These are phyloP conservation scores for Fusarium sambucinum DNA, from an alignment of 2,329 filamentous ascomycete genomes.

Conservation along the genomic window DNA sequence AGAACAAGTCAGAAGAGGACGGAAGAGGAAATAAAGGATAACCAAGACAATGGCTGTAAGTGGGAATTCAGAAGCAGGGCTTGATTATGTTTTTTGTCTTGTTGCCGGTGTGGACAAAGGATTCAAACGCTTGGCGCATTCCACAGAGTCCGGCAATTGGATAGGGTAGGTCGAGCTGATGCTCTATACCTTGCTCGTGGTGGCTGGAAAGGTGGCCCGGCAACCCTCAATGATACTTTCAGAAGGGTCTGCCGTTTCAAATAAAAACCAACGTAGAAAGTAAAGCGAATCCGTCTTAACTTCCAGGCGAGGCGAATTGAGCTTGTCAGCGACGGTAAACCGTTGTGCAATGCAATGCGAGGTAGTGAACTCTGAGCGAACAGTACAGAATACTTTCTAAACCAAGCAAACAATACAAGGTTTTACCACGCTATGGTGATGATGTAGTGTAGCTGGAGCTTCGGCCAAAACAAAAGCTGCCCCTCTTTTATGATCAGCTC, in stretches of 20 bases:
- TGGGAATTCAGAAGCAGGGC: constrained; percentile 3
- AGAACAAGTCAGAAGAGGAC: neutral
- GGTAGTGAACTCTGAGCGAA: neutral
- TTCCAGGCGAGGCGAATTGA: neutral
- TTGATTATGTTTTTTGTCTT: constrained; percentile 12
- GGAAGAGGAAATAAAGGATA: neutral
- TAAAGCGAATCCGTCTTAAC: constrained; percentile 1
- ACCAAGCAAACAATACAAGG: constrained; percentile 31
- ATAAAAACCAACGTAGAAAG: constrained; percentile 2
- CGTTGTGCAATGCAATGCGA: constrained; percentile 1
- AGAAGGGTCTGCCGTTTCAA: constrained; percentile 7
- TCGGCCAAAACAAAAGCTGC: constrained; percentile 32
- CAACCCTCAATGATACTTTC: constrained; percentile 8
- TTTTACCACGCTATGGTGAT: constrained; percentile 34
- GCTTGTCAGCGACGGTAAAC: neutral
- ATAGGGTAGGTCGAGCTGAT: constrained; percentile 13
- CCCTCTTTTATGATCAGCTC: constrained; percentile 43
- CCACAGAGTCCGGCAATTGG: constrained; percentile 41
- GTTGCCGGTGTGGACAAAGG: constrained; percentile 41
- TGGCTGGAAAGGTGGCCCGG: constrained; percentile 38
- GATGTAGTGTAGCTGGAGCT: constrained; percentile 41
- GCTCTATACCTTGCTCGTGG: constrained; percentile 25
- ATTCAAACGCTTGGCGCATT: constrained; percentile 42
- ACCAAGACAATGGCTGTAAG: constrained; percentile 19
- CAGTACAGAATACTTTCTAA: constrained; percentile 14